Evolutionary conservation across 164 flowering plant species (phyloP), one percentile per base, ranked within the genome.

Genomic region (Akebia trifoliata): DNA sequence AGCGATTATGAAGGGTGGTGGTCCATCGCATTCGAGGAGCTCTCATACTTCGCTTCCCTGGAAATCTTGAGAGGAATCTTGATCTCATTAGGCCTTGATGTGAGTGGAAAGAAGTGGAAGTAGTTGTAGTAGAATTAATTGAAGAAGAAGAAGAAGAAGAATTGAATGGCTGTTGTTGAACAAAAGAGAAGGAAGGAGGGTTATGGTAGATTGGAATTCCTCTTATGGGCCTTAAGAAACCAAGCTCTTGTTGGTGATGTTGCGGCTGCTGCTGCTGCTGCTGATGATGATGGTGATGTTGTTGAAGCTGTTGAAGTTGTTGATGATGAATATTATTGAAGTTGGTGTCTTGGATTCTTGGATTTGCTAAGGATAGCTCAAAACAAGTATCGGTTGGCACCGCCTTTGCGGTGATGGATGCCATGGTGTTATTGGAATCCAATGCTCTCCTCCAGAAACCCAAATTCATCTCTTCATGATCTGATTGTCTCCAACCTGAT

Each of bases 11-110:
- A 45, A 93, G 94, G 0, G 92, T 81, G 12, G 85, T 85, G 8
- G 98, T 93, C 98, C 98, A 93, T 35, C 98, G 74, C 98, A 93
- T 93, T 67, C 98, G 47, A 0, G 98, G 98, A 0, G 98, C 96
- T 62, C 98, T 66, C 87, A 87, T 83, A 71, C 83, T 84, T 18
- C 95, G 71, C 48, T 83, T 93, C 0, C 80, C 76, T 5, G 96
- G 92, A 61, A 87, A 82, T 64, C 89, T 71, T 18, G 94, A 69
- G 14, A 76, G 24, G 50, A 85, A 81, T 63, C 96, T 76, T 34
- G 94, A 81, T 71, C 98, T 67, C 72, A 86, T 72, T 34, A 79
- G 28, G 17, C 79, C 70, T 22, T 74, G 83, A 29, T n/a, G n/a
- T n/a, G 69, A 56, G 20, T 71, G 72, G 22, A 66, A 54, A 12